phyloP scores from a whole-genome alignment of 306 rosid genomes.

The Begonia masoniana region DNA sequence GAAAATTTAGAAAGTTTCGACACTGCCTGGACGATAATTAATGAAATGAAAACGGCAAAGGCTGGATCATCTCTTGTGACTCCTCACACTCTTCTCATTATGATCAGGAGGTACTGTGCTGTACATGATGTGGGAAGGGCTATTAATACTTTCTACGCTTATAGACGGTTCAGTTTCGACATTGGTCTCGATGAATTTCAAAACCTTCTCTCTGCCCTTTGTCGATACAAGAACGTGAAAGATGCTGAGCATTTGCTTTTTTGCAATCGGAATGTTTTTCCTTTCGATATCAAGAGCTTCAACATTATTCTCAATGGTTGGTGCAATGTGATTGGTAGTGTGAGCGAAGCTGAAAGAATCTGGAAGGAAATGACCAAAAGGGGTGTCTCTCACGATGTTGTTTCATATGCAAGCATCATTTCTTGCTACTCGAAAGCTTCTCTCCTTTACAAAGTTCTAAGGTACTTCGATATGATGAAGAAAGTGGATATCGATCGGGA shows the following conservation, averaged over 20 bases:
- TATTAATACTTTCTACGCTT: conserved; percentile 57
- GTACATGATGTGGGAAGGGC: conserved; percentile 72
- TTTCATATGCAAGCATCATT: conserved; percentile 64
- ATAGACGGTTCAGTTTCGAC: conserved; percentile 37
- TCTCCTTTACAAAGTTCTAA: conserved; percentile 48
- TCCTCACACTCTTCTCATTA: conserved; percentile 63
- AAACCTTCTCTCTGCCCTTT: conserved; percentile 75
- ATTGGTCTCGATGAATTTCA: conserved; percentile 61
- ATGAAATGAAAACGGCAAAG: conserved; percentile 48
- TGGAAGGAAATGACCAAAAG: conserved; percentile 75
- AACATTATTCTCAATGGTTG: conserved; percentile 85
- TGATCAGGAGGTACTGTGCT: conserved; percentile 68
- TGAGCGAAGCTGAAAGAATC: conserved; percentile 50
- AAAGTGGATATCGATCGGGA: conserved; percentile 39
- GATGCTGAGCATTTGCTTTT: conserved; percentile 73
- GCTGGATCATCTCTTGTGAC: conserved; percentile 41
- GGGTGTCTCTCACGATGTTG: conserved; percentile 49
- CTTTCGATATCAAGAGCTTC: conserved; percentile 60
- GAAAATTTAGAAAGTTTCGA: conserved; percentile 81
- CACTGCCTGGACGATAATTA: conserved; percentile 73
- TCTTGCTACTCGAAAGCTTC: conserved; percentile 72
- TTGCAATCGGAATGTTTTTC: conserved; percentile 44
- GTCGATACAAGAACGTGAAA: conserved; percentile 66
- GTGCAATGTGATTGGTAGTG: conserved; percentile 60
- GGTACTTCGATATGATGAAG: conserved; percentile 52